Evolutionary conservation across 1,139 yeast species (phyloP).

Genomic region (Geotrichum histeridarum): DNA sequence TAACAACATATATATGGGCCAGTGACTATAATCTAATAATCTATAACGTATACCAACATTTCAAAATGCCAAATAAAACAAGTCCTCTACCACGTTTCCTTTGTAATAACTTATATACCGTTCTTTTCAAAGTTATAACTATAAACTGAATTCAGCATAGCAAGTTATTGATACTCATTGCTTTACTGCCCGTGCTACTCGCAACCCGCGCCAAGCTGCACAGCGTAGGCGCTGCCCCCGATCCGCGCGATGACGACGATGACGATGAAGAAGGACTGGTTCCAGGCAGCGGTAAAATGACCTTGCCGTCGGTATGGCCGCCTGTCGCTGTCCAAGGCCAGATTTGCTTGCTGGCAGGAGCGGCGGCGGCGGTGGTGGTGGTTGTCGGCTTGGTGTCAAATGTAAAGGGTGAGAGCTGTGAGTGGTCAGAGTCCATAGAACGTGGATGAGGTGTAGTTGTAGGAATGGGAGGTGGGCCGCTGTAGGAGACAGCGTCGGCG

Average conservation of each 20-base stretch:
- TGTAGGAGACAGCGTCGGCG: slow-evolving; percentile 38
- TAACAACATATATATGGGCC: too few species aligned
- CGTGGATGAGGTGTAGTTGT: too few species aligned
- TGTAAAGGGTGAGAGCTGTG: too few species aligned
- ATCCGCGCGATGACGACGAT: not conserved
- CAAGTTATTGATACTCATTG: not conserved
- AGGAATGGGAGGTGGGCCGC: not conserved
- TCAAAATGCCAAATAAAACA: too few species aligned
- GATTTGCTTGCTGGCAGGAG: not conserved
- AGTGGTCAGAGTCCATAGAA: too few species aligned
- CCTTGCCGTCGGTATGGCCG: not conserved
- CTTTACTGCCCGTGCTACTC: not conserved
- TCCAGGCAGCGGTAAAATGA: not conserved
- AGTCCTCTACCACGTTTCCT: too few species aligned
- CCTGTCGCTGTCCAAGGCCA: not conserved
- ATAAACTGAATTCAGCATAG: too few species aligned
- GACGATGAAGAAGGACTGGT: not conserved
- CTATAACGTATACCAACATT: too few species aligned
- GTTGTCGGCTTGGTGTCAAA: not conserved
- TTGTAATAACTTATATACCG: too few species aligned
- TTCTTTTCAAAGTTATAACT: too few species aligned
- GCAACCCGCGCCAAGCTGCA: not conserved
- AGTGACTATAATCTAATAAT: too few species aligned
- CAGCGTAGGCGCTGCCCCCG: not conserved
- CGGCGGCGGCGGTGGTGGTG: not conserved